Evolutionary conservation across 495 filamentous ascomycete genomes (phyloP).

Genomic region (Gamarada debralockiae): DNA sequence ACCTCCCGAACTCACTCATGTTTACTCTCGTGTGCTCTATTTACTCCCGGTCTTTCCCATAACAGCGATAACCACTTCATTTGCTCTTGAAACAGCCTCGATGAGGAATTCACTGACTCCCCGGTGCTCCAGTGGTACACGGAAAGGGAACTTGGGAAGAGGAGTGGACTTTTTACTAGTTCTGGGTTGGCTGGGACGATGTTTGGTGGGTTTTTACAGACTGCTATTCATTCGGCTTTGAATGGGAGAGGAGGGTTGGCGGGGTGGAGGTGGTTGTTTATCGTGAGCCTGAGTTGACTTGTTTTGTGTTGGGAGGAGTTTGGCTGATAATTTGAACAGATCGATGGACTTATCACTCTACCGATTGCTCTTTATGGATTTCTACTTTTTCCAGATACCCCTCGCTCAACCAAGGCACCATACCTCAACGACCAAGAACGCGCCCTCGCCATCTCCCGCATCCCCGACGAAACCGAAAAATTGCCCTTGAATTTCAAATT

Average conservation of each 20-base stretch:
- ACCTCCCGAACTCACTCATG: too few relatives aligned
- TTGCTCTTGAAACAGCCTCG: too few relatives aligned
- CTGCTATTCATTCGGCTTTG: constrained; percentile 48
- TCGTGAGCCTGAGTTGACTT: too few relatives aligned
- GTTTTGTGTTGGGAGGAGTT: too few relatives aligned
- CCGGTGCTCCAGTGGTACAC: constrained; percentile 60
- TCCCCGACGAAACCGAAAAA: constrained; percentile 35
- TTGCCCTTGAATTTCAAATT: not conserved
- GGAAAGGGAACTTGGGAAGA: constrained; percentile 58
- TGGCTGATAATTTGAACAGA: not conserved
- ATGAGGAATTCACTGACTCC: too few relatives aligned
- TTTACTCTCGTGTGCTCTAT: too few relatives aligned
- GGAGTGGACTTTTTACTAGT: constrained; percentile 51
- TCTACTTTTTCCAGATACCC: constrained; percentile 57
- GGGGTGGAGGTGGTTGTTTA: constrained; percentile 68
- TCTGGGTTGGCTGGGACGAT: constrained; percentile 49
- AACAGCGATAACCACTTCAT: too few relatives aligned
- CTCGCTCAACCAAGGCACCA: constrained; percentile 45
- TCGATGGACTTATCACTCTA: constrained; percentile 41
- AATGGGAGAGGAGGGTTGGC: constrained; percentile 45
- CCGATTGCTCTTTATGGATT: constrained; percentile 58
- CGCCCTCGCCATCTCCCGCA: constrained; percentile 36
- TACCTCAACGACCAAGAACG: constrained; percentile 45
- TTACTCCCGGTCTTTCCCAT: too few relatives aligned
- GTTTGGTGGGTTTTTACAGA: constrained; percentile 51